These are phyloP conservation scores for Ustanciosporium gigantosporum DNA, from an alignment of 1,284 basidiomycete genomes.

Conservation along the genomic window DNA sequence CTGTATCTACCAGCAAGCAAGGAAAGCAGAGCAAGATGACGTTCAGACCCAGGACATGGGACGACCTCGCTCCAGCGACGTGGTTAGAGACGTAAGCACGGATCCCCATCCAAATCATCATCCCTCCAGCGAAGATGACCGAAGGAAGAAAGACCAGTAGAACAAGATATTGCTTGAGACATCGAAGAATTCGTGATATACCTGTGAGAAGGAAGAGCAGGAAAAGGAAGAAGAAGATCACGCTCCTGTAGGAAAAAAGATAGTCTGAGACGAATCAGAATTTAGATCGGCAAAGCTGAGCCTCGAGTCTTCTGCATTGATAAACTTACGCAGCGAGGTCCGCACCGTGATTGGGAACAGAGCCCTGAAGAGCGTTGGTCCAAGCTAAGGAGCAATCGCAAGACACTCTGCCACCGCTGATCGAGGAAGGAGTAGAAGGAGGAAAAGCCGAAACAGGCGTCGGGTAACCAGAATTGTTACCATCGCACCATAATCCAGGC, in stretches of 20 bases:
- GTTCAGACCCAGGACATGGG: constrained; percentile 1
- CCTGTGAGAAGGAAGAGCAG: constrained; percentile 14
- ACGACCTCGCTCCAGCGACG: background rate
- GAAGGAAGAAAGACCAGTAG: constrained; percentile 11
- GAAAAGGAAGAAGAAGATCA: constrained; percentile 24
- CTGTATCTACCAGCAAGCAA: constrained; percentile 20
- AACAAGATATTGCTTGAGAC: constrained; percentile 2
- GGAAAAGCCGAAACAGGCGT: no score
- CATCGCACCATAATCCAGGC: no score
- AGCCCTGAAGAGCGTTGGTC: constrained; percentile 28
- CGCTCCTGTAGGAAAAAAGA: constrained; percentile 4
- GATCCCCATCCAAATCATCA: background rate
- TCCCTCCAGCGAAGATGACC: background rate
- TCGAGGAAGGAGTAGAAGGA: no score
- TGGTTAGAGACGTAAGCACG: background rate
- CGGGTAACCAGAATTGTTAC: no score
- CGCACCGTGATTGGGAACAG: constrained; percentile 8
- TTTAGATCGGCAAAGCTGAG: no score
- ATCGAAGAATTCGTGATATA: constrained; percentile 6
- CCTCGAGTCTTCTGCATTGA: background rate
- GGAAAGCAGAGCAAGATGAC: constrained; percentile 15
- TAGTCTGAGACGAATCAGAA: background rate
- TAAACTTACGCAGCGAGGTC: constrained; percentile 30
- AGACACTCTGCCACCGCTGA: no score
- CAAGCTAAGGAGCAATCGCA: constrained; percentile 18